A percentile compares a stretch with the other conserved stretches of the same genome.
phyloP scores from a whole-genome alignment of 768 basidiomycete species.

The Mrakia frigida region DNA sequence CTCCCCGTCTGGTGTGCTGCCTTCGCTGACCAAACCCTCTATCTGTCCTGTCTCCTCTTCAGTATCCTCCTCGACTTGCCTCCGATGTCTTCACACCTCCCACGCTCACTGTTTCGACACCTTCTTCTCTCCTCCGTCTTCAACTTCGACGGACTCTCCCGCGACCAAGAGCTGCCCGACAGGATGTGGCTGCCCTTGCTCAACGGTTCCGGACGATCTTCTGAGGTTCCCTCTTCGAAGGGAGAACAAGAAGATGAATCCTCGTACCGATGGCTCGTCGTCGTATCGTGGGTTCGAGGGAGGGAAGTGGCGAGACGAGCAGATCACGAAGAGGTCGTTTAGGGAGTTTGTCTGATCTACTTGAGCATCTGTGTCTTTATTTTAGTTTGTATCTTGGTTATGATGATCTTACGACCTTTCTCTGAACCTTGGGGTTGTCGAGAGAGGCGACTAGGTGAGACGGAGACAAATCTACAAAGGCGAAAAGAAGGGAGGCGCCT shows the following conservation, averaged over 20 bases:
- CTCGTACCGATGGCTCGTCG: not conserved
- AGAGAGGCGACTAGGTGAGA: too few relatives aligned
- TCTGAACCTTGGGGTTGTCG: too few relatives aligned
- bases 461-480: too few relatives aligned
- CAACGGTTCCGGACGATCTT: not conserved
- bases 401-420: not conserved
- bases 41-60: not conserved
- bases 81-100: conserved; percentile 8
- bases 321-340: not conserved
- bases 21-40: not conserved
- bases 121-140: not conserved
- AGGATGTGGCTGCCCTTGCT: conserved; percentile 19
- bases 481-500: too few relatives aligned
- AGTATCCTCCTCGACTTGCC: not conserved
- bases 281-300: not conserved
- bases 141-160: not conserved
- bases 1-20: not conserved
- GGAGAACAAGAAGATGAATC: not conserved
- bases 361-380: not conserved
- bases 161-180: conserved; percentile 10
- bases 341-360: not conserved
- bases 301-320: not conserved
- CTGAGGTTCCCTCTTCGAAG: not conserved
- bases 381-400: not conserved
- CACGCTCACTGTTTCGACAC: conserved; percentile 3